Base-by-base conservation (phyloP, 768 basidiomycete genomes). In the Kwoniella newhampshirensis region DNA sequence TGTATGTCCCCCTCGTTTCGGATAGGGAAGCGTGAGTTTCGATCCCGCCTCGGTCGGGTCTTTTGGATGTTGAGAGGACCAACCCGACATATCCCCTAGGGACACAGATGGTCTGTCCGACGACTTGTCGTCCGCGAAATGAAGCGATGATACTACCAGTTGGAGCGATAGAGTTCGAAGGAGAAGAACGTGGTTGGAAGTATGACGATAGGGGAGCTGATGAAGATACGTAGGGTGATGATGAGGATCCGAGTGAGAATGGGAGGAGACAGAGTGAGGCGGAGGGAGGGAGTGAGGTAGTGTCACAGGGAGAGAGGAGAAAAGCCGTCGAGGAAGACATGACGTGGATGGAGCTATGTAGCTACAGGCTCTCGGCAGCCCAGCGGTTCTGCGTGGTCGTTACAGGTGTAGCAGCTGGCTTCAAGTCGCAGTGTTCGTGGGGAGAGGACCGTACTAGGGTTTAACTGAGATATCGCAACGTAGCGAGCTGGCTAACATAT, bases 71-170 rank as follows among this genome's bases (percentile, higher is more conserved):
- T 39, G 23, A 11, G 13, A 72, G 27, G 25, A 72, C 36, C 1
- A 69, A 3, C 2, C 70, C 70, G n/a, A 18, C 55, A 47, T 67
- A 69, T 41, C 66, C 67, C 12, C 48, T 45, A 3, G 70, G 70
- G 5, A 72, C 54, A 8, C 41, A 21, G 1, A 72, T 58, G 17
- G 32, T 30, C 46, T 72, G 70, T 1, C 67, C 66, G 20, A 65
- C 62, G 20, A 72, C 30, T 41, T 65, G 59, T 27, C 70, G 28
- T 12, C 70, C 70, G 17, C 70, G 37, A 47, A 72, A 72, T 15
- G 68, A 32, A 28, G 70, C 70, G 20, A 67, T 42, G 7, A 30
- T 37, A 28, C 15, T 23, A 4, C 44, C 44, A 9, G 8, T n/a
- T 17, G 11, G 11, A 28, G 44, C 44, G 23, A 12, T 41, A 4